These are phyloP conservation scores for Zymoseptoria ardabiliae DNA, from an alignment of 2,329 filamentous ascomycete genomes.

Conservation along the genomic window DNA sequence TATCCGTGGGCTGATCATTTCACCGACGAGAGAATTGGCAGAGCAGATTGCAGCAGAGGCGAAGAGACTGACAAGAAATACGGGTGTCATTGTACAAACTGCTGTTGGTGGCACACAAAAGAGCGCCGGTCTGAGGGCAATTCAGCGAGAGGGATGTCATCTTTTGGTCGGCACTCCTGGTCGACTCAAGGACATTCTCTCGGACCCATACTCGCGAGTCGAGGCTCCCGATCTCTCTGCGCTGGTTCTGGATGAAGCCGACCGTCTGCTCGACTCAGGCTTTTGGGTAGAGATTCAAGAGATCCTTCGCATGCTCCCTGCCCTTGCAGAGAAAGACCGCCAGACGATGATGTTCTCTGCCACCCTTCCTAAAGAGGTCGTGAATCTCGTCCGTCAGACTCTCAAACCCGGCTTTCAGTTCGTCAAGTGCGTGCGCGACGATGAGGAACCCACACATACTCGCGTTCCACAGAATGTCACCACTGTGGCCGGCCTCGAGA, in stretches of 20 bases:
- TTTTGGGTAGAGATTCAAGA: constrained; percentile 44
- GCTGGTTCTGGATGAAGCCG: constrained; percentile 59
- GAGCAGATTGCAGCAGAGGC: constrained; percentile 67
- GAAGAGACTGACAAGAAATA: constrained; percentile 55
- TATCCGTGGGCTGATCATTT: constrained; percentile 54
- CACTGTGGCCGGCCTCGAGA: constrained; percentile 60
- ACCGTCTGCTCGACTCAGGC: constrained; percentile 58
- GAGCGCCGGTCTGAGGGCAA: constrained; percentile 55
- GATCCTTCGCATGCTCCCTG: constrained; percentile 52
- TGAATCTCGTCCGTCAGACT: constrained; percentile 67
- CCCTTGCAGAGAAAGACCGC: constrained; percentile 55
- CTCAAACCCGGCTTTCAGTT: constrained; percentile 82
- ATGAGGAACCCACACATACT: constrained; percentile 80
- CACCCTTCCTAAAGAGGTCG: constrained; percentile 78
- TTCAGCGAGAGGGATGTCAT: constrained; percentile 72
- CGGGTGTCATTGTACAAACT: constrained; percentile 61
- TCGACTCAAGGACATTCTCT: constrained; percentile 72
- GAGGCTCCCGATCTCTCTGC: constrained; percentile 53
- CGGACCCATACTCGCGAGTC: constrained; percentile 56
- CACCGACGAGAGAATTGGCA: constrained; percentile 56
- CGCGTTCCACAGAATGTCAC: constrained; percentile 75
- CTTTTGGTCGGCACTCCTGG: constrained; percentile 87
- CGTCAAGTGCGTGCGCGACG: constrained; percentile 74
- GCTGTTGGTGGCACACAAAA: constrained; percentile 94
- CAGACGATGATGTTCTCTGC: constrained; percentile 96